Conservation (phyloP, 2,329 filamentous ascomycete genomes). For the Diaporthe citri region DNA sequence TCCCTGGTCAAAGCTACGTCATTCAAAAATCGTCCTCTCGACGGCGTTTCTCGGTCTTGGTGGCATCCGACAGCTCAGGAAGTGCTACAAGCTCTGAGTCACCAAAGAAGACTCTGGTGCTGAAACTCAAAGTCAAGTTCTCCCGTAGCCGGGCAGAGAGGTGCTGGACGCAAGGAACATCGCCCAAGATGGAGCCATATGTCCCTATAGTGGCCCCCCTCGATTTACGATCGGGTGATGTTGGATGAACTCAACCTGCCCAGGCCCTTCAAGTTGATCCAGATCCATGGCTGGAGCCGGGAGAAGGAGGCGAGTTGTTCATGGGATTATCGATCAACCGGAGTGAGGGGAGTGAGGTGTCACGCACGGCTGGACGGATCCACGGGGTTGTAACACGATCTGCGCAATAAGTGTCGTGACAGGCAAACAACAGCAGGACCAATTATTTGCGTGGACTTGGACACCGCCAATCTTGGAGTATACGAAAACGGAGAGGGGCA, state of each 20-base stretch:
- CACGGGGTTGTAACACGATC: slow-evolving; percentile 8
- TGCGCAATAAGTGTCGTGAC: slow-evolving; percentile 29
- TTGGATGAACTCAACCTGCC: neutral
- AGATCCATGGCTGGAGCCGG: neutral
- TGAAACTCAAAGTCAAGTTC: neutral
- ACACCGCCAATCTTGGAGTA: neutral
- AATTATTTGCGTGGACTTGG: neutral
- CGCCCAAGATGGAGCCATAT: neutral
- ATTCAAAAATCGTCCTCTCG: neutral
- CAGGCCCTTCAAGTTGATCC: neutral
- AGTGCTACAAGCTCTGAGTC: neutral
- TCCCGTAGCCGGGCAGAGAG: neutral
- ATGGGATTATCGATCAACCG: neutral
- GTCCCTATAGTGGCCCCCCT: neutral
- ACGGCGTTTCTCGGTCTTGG: neutral
- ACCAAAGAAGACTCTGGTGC: neutral
- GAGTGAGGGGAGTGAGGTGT: neutral
- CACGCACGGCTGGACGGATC: neutral
- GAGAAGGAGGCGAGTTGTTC: neutral
- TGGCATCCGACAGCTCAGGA: neutral
- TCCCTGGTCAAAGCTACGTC: slow-evolving; percentile 5
- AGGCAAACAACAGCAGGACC: slow-evolving; percentile 26
- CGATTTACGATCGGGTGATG: too few relatives aligned
- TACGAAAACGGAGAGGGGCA: neutral
- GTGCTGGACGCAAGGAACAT: neutral